Base-by-base conservation (phyloP, 352 stramenopile genomes). In the Elongisporangium undulatum region DNA sequence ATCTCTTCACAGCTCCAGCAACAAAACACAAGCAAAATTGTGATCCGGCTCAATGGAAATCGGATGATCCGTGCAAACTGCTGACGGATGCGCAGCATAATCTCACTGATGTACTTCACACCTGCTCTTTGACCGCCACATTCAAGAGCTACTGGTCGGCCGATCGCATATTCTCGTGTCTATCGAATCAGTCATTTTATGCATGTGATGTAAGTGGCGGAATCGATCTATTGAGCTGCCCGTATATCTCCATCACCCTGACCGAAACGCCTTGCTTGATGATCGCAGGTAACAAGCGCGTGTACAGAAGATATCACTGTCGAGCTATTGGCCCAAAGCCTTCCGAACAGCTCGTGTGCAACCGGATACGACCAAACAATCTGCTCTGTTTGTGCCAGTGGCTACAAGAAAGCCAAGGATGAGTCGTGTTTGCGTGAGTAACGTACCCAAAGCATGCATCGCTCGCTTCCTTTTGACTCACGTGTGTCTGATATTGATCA, bases 361-460 rank as follows among this genome's bases (percentile, higher is more conserved):
- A 50, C 61, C 15, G 77, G 77, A 0, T 90, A 90, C 56, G 68
- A 85, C 29, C 64, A 76, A n/a, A 59, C 77, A 16, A 86, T 90
- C 51, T 92, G 82, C 51, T 92, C 82, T 5, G 80, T 90, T 24
- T 92, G 82, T 50, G 69, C 69, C 0, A 59, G 64, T 19, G 58
- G 72, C 20, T 89, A 72, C 69, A 90, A 90, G 62, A 77, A 75
- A 55, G 63, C 65, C 5, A 72, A 73, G 21, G 74, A 84, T 56
- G 80, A 82, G 20, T 77, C 72, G 1, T 92, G 80, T 29, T 48
- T 80, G 20, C 67, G 82, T 91, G 77, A 66, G 79, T n/a, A n/a
- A n/a, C n/a, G n/a, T n/a, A n/a, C n/a, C n/a, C n/a, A n/a, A n/a
- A n/a, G n/a, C n/a, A n/a, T n/a, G n/a, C n/a, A n/a, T n/a, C n/a